phyloP scores from a whole-genome alignment of 495 filamentous ascomycete genomes.

The Penicillium subrubescens region DNA sequence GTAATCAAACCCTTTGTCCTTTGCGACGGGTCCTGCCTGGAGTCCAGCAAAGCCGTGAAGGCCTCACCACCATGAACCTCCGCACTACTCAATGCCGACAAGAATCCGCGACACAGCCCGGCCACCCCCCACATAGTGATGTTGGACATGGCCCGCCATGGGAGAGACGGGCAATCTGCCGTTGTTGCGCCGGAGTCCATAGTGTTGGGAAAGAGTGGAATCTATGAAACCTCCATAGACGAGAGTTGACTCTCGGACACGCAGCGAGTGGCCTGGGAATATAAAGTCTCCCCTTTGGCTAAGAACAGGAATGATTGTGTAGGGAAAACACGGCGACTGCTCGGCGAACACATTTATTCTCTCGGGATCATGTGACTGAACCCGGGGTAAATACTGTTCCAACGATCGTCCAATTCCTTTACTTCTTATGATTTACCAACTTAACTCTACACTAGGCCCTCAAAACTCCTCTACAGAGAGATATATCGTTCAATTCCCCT shows the following conservation, averaged over 20 bases:
- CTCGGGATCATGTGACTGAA: slow-evolving; percentile 32
- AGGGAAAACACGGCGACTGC: slow-evolving; percentile 8
- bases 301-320: slow-evolving; percentile 2
- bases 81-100: slow-evolving; percentile 43
- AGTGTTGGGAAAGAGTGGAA: slow-evolving; percentile 24
- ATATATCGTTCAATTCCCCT: background rate
- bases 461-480: background rate
- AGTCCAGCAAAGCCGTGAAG: slow-evolving; percentile 78
- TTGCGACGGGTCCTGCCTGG: slow-evolving; percentile 64
- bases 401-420: background rate
- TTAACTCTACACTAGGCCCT: background rate
- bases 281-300: background rate
- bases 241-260: background rate
- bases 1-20: slow-evolving; percentile 82
- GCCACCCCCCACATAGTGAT: slow-evolving; percentile 49
- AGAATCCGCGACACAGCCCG: slow-evolving; percentile 49
- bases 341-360: slow-evolving; percentile 21
- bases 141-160: slow-evolving; percentile 47
- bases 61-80: slow-evolving; percentile 70
- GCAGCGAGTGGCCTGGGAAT: slow-evolving; percentile 7
- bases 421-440: background rate
- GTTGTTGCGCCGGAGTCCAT: slow-evolving; percentile 48
- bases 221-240: slow-evolving; percentile 37
- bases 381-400: slow-evolving; percentile 19
- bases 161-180: slow-evolving; percentile 42